Conservation (phyloP, 345 rosid species). For the Nasturtium officinale region DNA sequence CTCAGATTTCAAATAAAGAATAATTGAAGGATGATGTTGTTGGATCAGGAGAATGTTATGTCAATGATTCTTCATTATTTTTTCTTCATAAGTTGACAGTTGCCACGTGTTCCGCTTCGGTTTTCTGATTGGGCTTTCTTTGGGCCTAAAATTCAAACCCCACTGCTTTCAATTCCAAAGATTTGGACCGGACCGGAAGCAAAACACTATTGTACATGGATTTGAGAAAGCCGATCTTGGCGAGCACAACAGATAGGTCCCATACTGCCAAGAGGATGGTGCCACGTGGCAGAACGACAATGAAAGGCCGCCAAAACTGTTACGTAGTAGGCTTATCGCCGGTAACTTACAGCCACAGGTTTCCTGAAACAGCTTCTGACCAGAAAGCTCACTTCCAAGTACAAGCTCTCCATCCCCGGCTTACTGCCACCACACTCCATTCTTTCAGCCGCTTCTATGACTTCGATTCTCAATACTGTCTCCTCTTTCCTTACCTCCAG, state of each 20-base stretch:
- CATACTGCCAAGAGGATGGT: neutral
- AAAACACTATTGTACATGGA: too few species aligned
- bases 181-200: too few species aligned
- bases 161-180: too few species aligned
- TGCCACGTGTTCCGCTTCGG: neutral
- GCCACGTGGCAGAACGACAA: constrained; percentile 18
- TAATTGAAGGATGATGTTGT: neutral
- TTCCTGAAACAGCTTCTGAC: constrained; percentile 10
- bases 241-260: neutral
- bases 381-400: constrained; percentile 8
- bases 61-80: constrained; percentile 9
- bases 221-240: neutral
- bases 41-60: constrained; percentile 1
- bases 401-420: constrained; percentile 15
- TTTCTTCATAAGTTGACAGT: neutral
- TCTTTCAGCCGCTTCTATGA: constrained; percentile 50
- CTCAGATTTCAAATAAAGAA: neutral
- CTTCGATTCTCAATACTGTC: constrained; percentile 60
- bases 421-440: constrained; percentile 13
- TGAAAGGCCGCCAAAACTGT: constrained; percentile 28
- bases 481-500: constrained; percentile 48
- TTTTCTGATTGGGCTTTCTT: constrained; percentile 3
- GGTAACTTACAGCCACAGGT: constrained; percentile 30
- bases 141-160: constrained; percentile 2
- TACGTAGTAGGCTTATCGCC: constrained; percentile 37